Evolutionary conservation across 2,329 filamentous ascomycete genomes (phyloP).

Genomic region (Lizonia empirigonia): DNA sequence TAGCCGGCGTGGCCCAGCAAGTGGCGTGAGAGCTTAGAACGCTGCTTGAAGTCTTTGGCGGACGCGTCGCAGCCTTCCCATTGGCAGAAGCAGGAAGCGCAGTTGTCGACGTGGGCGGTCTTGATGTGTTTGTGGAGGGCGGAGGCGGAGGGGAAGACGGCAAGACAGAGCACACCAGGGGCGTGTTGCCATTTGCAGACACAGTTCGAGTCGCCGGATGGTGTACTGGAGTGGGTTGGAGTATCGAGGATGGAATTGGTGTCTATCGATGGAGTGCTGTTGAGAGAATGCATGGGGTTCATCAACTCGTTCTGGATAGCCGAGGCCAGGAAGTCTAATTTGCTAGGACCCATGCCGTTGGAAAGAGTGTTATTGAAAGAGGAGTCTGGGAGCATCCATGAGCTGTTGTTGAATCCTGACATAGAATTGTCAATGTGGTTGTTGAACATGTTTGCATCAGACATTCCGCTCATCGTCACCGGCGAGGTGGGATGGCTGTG

Average conservation of each 20-base stretch:
- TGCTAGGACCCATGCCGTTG: constrained; percentile 21
- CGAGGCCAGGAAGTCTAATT: constrained; percentile 38
- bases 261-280: constrained; percentile 14
- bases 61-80: constrained; percentile 45
- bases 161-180: constrained; percentile 35
- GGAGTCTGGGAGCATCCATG: constrained; percentile 40
- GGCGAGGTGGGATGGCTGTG: constrained; percentile 30
- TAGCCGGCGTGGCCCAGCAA: constrained; percentile 47
- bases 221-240: constrained; percentile 4
- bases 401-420: constrained; percentile 28
- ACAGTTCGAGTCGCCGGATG: constrained; percentile 21
- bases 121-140: constrained; percentile 47
- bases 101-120: constrained; percentile 43
- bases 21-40: constrained; percentile 47
- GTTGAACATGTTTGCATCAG: constrained; percentile 24
- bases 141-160: constrained; percentile 35
- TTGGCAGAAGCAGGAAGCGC: constrained; percentile 42
- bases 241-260: constrained; percentile 8
- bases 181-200: constrained; percentile 44
- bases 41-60: constrained; percentile 48
- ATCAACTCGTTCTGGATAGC: constrained; percentile 37
- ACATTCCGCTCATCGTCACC: constrained; percentile 22
- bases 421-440: constrained; percentile 23
- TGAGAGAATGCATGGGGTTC: constrained; percentile 20
- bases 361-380: constrained; percentile 25